Percentiles rank a stretch among this genome's conserved stretches.
Evolutionary conservation across 192 early-diverging fungal genomes (phyloP).

Genomic region (Linnemannia schmuckeri): DNA sequence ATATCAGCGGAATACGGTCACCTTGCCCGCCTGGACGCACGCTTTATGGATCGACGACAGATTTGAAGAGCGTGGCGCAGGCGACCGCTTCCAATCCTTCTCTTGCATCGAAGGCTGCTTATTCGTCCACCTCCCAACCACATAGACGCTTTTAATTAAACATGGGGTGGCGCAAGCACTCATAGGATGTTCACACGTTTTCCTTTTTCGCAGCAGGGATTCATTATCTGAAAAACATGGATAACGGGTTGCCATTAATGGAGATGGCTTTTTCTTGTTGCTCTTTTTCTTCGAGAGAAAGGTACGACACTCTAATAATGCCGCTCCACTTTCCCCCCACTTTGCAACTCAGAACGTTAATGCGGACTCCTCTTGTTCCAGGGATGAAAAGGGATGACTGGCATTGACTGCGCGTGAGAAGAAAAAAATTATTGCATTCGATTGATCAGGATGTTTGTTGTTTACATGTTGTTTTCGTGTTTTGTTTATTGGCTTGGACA

Average conservation of each 20-base stretch:
- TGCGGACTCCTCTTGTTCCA: not conserved
- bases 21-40: slow-evolving; percentile 45
- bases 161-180: not conserved
- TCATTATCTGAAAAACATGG: not conserved
- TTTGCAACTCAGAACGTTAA: not conserved
- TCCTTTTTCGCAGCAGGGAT: too few species aligned
- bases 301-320: not conserved
- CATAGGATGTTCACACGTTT: too few species aligned
- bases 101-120: slow-evolving; percentile 3
- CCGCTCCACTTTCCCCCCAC: not conserved
- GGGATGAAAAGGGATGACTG: too few species aligned
- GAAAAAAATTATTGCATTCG: not conserved
- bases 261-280: not conserved
- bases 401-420: not conserved
- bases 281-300: not conserved
- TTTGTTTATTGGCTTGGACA: not conserved
- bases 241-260: not conserved
- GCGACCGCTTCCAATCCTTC: slow-evolving; percentile 7
- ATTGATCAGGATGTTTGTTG: not conserved
- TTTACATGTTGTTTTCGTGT: not conserved
- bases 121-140: not conserved
- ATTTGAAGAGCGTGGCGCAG: slow-evolving; percentile 28
- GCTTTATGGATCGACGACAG: slow-evolving; percentile 17
- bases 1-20: slow-evolving; percentile 21
- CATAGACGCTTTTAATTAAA: not conserved